A percentile compares a stretch with the other conserved stretches of the same genome.
phyloP scores from a whole-genome alignment of 75 land plant genomes.

The Adiantum capillusveneris region DNA sequence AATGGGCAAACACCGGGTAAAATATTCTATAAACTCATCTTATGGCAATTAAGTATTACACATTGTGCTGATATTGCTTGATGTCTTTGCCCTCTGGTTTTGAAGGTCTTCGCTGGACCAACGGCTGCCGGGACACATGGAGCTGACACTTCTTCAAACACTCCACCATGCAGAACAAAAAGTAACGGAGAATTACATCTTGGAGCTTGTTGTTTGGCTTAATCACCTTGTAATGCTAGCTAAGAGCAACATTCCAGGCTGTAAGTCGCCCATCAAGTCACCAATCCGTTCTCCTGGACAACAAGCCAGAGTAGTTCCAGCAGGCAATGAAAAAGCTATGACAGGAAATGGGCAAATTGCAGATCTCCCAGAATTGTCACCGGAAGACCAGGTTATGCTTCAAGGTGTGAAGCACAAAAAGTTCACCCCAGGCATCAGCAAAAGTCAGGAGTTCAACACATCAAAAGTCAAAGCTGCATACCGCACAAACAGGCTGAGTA shows the following conservation, averaged over 20 bases:
- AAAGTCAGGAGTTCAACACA: conserved; percentile 41
- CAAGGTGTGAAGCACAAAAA: conserved; percentile 22
- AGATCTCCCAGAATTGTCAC: conserved; percentile 31
- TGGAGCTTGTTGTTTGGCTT: conserved; percentile 62
- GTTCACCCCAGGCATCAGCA: conserved; percentile 41
- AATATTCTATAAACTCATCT: no score
- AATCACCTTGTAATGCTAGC: conserved; percentile 56
- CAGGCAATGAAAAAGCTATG: conserved; percentile 7
- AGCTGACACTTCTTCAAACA: conserved; percentile 58
- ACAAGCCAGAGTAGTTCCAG: background rate
- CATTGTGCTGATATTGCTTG: no score
- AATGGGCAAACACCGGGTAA: conserved; percentile 93
- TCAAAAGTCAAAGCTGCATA: conserved; percentile 19
- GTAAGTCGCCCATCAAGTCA: conserved; percentile 28
- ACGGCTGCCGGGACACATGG: conserved; percentile 29
- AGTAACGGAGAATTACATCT: conserved; percentile 54
- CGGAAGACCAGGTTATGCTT: conserved; percentile 57
- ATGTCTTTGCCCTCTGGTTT: background rate
- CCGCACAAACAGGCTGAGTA: conserved; percentile 27
- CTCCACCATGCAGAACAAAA: conserved; percentile 67
- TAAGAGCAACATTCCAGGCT: conserved; percentile 7
- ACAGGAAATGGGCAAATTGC: conserved; percentile 9
- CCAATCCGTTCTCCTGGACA: conserved; percentile 23
- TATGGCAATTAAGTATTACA: no score
- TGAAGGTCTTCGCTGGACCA: conserved; percentile 48